A percentile compares a stretch with the other conserved stretches of the same genome.
These are phyloP conservation scores for Ascodesmis nigricans DNA, from an alignment of 495 filamentous ascomycete genomes.

Conservation along the genomic window DNA sequence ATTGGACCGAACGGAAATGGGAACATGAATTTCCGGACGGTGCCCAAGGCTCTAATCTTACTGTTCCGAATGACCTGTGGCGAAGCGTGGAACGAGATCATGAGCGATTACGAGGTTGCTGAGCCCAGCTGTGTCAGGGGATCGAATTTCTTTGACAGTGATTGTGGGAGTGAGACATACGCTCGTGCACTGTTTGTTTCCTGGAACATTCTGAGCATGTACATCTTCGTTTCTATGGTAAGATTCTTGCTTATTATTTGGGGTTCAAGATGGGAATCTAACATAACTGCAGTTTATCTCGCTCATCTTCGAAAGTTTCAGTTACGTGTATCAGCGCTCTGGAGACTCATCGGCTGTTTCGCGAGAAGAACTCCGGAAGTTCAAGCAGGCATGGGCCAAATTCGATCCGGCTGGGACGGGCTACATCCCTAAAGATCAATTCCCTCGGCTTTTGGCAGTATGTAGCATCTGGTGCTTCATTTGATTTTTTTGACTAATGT, in stretches of 20 bases:
- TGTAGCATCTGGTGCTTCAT: conserved; percentile 19
- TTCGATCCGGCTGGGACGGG: conserved; percentile 80
- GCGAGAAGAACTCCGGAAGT: conserved; percentile 78
- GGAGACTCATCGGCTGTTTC: conserved; percentile 66
- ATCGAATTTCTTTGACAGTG: conserved; percentile 51
- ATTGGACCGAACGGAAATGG: conserved; percentile 49
- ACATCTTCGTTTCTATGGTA: conserved; percentile 83
- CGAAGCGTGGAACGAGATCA: conserved; percentile 88
- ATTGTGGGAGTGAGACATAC: conserved; percentile 80
- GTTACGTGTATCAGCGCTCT: conserved; percentile 93
- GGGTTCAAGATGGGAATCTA: neutral
- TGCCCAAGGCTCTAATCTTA: conserved; percentile 80
- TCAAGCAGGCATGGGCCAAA: conserved; percentile 96
- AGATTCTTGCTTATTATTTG: neutral
- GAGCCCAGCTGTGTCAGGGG: conserved; percentile 52
- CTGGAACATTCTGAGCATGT: conserved; percentile 99
- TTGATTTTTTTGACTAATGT: conserved; percentile 3
- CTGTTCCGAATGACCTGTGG: conserved; percentile 76
- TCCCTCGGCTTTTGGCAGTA: conserved; percentile 69
- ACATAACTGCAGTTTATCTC: conserved; percentile 54
- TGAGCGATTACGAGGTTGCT: conserved; percentile 85
- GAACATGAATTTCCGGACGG: conserved; percentile 83
- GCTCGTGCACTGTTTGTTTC: conserved; percentile 71
- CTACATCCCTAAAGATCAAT: conserved; percentile 76
- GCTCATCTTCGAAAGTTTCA: conserved; percentile 97